Percentiles rank a stretch among this genome's conserved stretches.
phyloP scores from a whole-genome alignment of 2,329 filamentous ascomycete species.

The Dothiorella sarmentorum region DNA sequence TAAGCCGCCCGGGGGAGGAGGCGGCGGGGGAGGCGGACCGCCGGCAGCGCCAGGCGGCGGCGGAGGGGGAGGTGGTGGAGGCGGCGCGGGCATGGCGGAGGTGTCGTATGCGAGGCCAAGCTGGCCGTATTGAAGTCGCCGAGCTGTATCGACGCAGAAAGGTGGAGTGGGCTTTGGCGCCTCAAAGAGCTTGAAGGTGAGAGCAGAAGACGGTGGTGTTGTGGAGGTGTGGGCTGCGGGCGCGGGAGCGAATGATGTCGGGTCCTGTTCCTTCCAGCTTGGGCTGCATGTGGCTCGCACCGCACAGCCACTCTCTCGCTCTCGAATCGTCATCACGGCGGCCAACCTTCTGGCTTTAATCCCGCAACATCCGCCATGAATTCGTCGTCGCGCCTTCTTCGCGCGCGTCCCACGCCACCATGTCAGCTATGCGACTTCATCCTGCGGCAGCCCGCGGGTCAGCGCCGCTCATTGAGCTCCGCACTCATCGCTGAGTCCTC shows the following conservation, averaged over 20 bases:
- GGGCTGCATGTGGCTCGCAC: slow-evolving; percentile 9
- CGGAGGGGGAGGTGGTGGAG: slow-evolving; percentile 67
- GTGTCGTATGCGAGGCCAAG: not conserved
- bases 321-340: slow-evolving; percentile 8
- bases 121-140: not conserved
- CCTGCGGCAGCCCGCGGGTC: not conserved
- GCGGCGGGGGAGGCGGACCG: slow-evolving; percentile 61
- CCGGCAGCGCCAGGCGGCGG: slow-evolving; percentile 53
- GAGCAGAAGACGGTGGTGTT: not conserved
- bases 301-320: slow-evolving; percentile 1
- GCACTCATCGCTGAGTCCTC: not conserved
- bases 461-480: slow-evolving; percentile 1
- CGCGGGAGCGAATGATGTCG: slow-evolving; percentile 18
- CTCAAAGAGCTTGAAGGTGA: not conserved
- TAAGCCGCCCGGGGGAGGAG: slow-evolving; percentile 61
- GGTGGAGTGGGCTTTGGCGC: not conserved
- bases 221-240: slow-evolving; percentile 2
- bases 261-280: too few relatives aligned
- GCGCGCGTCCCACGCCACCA: slow-evolving; percentile 23
- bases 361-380: slow-evolving; percentile 25
- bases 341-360: slow-evolving; percentile 3
- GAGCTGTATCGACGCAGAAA: not conserved
- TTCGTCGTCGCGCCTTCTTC: slow-evolving; percentile 8
- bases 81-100: slow-evolving; percentile 48
- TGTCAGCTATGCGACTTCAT: slow-evolving; percentile 47